Evolutionary conservation across 2,329 filamentous ascomycete species (phyloP), one percentile per base, ranked within the genome.

Genomic region (Fusarium sp.): DNA sequence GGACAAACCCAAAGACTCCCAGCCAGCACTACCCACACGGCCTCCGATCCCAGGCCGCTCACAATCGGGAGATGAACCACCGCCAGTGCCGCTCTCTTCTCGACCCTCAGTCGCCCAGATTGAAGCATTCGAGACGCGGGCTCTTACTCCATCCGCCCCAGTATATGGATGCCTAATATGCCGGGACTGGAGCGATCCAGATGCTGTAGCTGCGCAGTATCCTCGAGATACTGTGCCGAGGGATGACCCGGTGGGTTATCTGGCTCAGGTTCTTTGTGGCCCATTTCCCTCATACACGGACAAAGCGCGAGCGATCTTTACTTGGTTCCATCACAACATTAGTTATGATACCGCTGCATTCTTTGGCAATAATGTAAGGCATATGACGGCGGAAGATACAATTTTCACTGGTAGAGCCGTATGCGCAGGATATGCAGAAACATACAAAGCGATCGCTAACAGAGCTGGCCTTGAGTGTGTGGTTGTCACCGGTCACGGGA

Each of bases 301-400:
- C 82, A 98, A 98, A 84, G 96, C 96, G 5, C 89, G 96, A 33
- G 94, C 91, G 5, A 94, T 99, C 67, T 98, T 98, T 80, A 94
- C 93, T 2, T 99, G 96, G 96, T 90, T 95, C 44, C 96, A 98
- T 82, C 92, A 98, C 82, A 98, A 98, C 77, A 91, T 99, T 65
- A 88, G 87, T 52, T 99, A 98, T 80, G 94, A 98, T 80, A 90
- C 91, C 0, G 87, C 89, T 32, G 88, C 91, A 30, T 97, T 98
- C 84, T 97, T 97, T 79, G 89, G 87, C 64, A 89, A 91, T 40
- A 90, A 86, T 52, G 85, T 97, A 37, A 87, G 90, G 71, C 86
- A 88, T 12, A 91, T 90, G 46, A 92, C 90, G 0, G 92, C 94
- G 0, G 89, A 91, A 38, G 90, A 92, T 37, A 96, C 93, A 2